A percentile compares a stretch with the other conserved stretches of the same genome.
phyloP scores from a whole-genome alignment of 805 yeast species.

The Candida michaelii region DNA sequence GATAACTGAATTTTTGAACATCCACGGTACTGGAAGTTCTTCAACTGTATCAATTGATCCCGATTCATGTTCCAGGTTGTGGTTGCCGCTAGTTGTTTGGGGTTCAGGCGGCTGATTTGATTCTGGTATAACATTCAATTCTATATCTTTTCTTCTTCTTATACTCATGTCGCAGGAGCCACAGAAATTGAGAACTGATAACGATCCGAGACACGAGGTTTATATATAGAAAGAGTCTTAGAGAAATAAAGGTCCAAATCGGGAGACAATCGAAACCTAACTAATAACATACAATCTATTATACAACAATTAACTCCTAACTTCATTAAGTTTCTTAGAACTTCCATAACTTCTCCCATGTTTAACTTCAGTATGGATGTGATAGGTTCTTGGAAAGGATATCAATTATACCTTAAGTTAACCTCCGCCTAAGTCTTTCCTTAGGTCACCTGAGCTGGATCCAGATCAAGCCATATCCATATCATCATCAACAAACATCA shows the following conservation, averaged over 20 bases:
- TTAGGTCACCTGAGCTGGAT: no score
- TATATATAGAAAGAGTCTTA: no score
- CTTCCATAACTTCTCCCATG: no score
- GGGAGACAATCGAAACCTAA: no score
- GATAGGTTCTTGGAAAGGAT: no score
- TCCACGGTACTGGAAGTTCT: background rate
- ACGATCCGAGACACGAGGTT: background rate
- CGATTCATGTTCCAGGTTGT: background rate
- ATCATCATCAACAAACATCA: slow-evolving; percentile 49
- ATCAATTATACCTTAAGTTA: no score
- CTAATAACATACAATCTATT: slow-evolving; percentile 5
- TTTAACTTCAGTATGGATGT: no score
- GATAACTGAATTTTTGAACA: slow-evolving; percentile 6
- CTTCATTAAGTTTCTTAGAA: no score
- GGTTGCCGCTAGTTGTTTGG: background rate
- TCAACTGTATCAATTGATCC: background rate
- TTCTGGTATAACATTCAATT: background rate
- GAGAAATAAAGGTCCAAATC: no score
- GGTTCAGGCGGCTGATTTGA: background rate
- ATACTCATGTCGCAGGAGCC: slow-evolving; percentile 2
- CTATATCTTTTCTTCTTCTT: slow-evolving; percentile 5
- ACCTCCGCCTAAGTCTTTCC: no score
- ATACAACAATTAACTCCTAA: slow-evolving; percentile 3
- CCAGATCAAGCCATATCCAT: slow-evolving; percentile 17
- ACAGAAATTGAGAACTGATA: no score